phyloP scores from a whole-genome alignment of 306 rosid species.

The Cucurbita maxima region DNA sequence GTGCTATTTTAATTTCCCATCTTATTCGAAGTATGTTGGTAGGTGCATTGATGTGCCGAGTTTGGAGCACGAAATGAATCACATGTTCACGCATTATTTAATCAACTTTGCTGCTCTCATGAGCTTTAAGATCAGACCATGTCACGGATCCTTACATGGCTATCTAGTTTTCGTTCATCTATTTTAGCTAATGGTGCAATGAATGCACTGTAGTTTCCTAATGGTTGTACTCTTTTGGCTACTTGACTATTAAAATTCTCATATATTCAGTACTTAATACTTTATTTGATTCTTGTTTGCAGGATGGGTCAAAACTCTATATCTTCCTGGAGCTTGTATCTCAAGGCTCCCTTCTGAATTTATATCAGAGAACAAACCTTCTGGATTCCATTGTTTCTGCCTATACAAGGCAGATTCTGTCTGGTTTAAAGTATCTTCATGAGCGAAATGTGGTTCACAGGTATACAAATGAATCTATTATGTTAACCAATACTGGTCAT shows the following conservation, averaged over 20 bases:
- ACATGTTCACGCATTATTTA: neutral
- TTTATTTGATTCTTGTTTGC: conserved; percentile 20
- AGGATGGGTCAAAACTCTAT: conserved; percentile 71
- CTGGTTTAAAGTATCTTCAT: conserved; percentile 89
- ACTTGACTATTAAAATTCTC: neutral
- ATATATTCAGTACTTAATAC: neutral
- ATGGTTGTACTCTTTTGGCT: neutral
- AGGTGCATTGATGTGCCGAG: neutral
- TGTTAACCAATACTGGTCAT: neutral
- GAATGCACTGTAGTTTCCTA: neutral
- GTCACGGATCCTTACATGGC: neutral
- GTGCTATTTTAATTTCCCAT: neutral
- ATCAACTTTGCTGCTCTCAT: neutral
- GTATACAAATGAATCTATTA: conserved; percentile 21
- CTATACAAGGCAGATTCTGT: conserved; percentile 79
- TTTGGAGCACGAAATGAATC: neutral
- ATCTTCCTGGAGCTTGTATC: conserved; percentile 86
- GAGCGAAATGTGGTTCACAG: conserved; percentile 83
- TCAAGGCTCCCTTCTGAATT: conserved; percentile 66
- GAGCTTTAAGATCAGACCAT: neutral
- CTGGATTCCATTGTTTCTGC: conserved; percentile 72
- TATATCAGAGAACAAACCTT: conserved; percentile 47
- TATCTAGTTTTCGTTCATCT: neutral
- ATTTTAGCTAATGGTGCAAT: neutral
- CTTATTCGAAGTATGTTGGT: neutral